Percentiles rank a stretch among this genome's conserved stretches.
These are phyloP conservation scores for Whalleya microplaca DNA, from an alignment of 2,329 filamentous ascomycete genomes.

Conservation along the genomic window DNA sequence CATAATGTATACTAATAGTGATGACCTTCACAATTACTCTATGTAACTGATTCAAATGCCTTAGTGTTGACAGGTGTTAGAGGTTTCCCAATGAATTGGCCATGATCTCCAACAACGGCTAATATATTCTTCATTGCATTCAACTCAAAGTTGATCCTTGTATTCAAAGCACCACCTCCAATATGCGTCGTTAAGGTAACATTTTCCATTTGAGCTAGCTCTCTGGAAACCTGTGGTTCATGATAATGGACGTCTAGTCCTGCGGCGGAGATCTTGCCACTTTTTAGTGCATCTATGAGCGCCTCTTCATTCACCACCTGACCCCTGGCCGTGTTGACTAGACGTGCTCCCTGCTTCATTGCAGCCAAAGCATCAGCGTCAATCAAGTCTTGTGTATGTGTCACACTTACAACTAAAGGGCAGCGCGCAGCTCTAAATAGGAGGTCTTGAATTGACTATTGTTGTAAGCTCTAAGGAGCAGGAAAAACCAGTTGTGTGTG, in stretches of 20 bases:
- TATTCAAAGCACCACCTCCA: constrained; percentile 16
- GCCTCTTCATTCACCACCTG: constrained; percentile 56
- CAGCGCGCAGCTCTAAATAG: no score
- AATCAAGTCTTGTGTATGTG: constrained; percentile 31
- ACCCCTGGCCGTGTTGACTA: constrained; percentile 58
- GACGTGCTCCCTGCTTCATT: constrained; percentile 51
- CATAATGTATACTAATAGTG: no score
- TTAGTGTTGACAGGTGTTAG: constrained; percentile 13
- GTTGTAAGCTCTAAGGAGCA: no score
- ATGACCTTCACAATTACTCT: no score
- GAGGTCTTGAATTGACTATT: no score
- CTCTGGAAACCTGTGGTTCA: constrained; percentile 51
- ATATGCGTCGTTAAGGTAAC: constrained; percentile 16
- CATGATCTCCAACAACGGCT: constrained; percentile 7
- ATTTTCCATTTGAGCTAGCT: constrained; percentile 34
- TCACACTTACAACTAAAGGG: no score
- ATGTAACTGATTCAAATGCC: no score
- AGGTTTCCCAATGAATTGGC: constrained; percentile 1
- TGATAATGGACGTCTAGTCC: constrained; percentile 59
- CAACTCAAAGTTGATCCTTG: constrained; percentile 16
- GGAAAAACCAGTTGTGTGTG: no score
- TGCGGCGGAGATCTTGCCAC: constrained; percentile 48
- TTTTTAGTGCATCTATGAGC: constrained; percentile 50
- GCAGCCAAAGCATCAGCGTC: constrained; percentile 41
- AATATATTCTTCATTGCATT: constrained; percentile 20